Conservation (phyloP, 1,139 yeast genomes). For the Suhomyces terraborum region DNA sequence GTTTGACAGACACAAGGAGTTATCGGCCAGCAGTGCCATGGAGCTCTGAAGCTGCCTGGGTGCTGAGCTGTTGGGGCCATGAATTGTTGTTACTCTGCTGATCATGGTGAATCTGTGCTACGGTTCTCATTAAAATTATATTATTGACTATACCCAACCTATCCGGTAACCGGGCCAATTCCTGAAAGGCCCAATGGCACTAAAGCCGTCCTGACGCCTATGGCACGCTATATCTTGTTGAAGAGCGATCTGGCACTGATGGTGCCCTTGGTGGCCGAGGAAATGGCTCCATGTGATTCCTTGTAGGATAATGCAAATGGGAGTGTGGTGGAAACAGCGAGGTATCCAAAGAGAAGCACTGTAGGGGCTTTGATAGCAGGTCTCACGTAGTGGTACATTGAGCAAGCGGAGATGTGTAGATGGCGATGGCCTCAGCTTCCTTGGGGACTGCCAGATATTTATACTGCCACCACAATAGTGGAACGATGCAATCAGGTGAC, state of each 20-base stretch:
- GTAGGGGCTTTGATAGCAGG: constrained; percentile 22
- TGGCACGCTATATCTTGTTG: constrained; percentile 33
- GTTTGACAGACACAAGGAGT: background rate
- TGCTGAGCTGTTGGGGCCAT: no score
- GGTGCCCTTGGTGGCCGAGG: constrained; percentile 34
- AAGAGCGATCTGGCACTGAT: constrained; percentile 42
- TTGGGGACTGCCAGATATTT: constrained; percentile 6
- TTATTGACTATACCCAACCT: constrained; percentile 7
- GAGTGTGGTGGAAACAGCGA: constrained; percentile 42
- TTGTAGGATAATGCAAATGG: constrained; percentile 48
- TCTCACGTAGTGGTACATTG: constrained; percentile 12
- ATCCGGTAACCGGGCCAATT: constrained; percentile 3
- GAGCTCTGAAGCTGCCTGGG: no score
- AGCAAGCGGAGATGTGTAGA: background rate
- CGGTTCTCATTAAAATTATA: background rate
- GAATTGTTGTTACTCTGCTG: background rate
- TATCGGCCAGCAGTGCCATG: background rate
- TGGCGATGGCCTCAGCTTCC: background rate
- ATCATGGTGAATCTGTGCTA: background rate
- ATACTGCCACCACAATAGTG: constrained; percentile 11
- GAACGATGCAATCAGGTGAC: constrained; percentile 15
- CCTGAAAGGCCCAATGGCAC: constrained; percentile 4
- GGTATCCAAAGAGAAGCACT: constrained; percentile 40
- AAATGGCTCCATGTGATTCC: constrained; percentile 30
- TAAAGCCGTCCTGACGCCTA: background rate